Conservation (phyloP, 1,284 basidiomycete species). For the Ceratobasidium sp. region DNA sequence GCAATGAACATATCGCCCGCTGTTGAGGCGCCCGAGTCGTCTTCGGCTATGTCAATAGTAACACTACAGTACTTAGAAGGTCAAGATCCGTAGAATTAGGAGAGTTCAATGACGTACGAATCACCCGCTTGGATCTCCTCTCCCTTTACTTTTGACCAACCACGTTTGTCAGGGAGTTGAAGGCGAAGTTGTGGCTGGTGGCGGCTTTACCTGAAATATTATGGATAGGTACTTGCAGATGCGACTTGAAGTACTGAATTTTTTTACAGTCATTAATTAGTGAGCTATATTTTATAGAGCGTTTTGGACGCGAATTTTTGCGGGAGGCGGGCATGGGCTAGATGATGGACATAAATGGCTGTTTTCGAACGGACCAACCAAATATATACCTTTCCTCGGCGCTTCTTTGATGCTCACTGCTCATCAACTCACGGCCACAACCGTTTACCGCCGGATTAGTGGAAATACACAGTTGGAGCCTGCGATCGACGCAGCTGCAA, state of each 20-base stretch:
- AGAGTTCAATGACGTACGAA: not conserved
- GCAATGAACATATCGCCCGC: conserved; percentile 29
- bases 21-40: conserved; percentile 38
- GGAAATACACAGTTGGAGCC: no score
- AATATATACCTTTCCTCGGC: not conserved
- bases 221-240: not conserved
- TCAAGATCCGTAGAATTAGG: not conserved
- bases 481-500: no score
- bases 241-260: conserved; percentile 20
- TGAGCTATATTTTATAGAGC: not conserved
- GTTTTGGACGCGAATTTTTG: not conserved
- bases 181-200: not conserved
- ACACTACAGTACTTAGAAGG: not conserved
- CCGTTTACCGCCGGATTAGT: no score
- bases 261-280: conserved; percentile 29
- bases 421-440: no score
- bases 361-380: not conserved
- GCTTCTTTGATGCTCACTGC: not conserved
- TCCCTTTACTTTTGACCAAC: conserved; percentile 1
- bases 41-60: conserved; percentile 25
- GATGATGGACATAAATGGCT: not conserved
- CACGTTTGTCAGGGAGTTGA: not conserved
- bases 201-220: conserved; percentile 18
- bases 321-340: conserved; percentile 26
- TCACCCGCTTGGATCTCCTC: conserved; percentile 21